Percentiles rank a stretch among this genome's conserved stretches.
Conservation (phyloP, 73 alveolate species). For the Strombidium stylifer region DNA sequence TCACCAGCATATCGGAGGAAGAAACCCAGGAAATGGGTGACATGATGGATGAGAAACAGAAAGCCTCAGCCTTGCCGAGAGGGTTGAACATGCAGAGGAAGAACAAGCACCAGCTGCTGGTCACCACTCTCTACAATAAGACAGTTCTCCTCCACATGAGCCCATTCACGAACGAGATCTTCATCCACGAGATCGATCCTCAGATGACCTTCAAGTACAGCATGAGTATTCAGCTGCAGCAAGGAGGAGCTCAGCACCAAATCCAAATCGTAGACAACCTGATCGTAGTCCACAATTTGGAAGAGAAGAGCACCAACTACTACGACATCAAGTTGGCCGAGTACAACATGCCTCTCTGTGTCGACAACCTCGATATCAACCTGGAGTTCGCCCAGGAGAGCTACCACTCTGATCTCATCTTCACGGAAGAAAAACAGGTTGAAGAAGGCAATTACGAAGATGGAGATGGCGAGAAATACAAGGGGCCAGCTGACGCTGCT, state of each 20-base stretch:
- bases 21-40: not conserved
- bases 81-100: not conserved
- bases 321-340: slow-evolving; percentile 27
- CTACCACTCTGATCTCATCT: slow-evolving; percentile 18
- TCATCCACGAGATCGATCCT: slow-evolving; percentile 29
- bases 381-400: slow-evolving; percentile 1
- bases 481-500: too few relatives aligned
- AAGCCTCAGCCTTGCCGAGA: not conserved
- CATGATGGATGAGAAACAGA: not conserved
- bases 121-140: slow-evolving; percentile 24
- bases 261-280: slow-evolving; percentile 27
- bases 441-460: slow-evolving; percentile 12
- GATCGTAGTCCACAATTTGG: slow-evolving; percentile 27
- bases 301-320: slow-evolving; percentile 7
- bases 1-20: not conserved
- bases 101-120: slow-evolving; percentile 8
- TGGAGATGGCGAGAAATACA: slow-evolving; percentile 2
- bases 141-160: slow-evolving; percentile 2
- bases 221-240: not conserved
- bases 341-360: slow-evolving; percentile 1
- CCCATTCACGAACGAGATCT: slow-evolving; percentile 1
- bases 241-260: not conserved
- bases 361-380: slow-evolving; percentile 5
- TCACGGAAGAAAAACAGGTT: slow-evolving; percentile 11
- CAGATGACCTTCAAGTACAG: slow-evolving; percentile 19